These are phyloP conservation scores for Chamaecyparis obtusa DNA, from an alignment of 75 land plant genomes.

Conservation along the genomic window DNA sequence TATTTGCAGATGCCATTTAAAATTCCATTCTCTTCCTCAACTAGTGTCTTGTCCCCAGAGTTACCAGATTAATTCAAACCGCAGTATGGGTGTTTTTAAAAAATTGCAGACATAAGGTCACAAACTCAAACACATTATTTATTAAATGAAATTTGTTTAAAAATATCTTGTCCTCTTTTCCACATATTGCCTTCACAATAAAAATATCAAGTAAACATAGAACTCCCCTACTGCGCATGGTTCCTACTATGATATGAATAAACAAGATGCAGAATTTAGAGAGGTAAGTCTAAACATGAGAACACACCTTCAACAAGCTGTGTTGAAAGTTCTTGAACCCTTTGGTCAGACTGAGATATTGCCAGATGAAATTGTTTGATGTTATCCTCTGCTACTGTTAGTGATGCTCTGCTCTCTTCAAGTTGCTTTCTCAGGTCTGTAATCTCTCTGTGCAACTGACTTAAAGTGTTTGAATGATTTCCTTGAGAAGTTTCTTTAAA, in stretches of 20 bases:
- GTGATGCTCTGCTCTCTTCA: constrained; percentile 46
- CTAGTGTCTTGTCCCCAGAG: too few relatives aligned
- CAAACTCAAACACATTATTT: not conserved
- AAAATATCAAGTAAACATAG: not conserved
- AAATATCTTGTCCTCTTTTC: not conserved
- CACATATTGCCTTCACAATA: not conserved
- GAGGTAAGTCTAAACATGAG: not conserved
- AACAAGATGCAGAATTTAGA: constrained; percentile 6
- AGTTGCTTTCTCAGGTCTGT: constrained; percentile 44
- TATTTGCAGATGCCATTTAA: too few relatives aligned
- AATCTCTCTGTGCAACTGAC: constrained; percentile 36
- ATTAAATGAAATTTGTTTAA: not conserved
- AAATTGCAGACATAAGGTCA: not conserved
- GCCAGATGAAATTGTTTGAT: constrained; percentile 38
- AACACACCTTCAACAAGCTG: constrained; percentile 66
- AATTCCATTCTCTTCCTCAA: too few relatives aligned
- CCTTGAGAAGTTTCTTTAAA: constrained; percentile 15
- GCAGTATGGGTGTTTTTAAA: not conserved
- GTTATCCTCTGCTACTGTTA: constrained; percentile 57
- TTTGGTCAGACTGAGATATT: constrained; percentile 57
- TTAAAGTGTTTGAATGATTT: constrained; percentile 18
- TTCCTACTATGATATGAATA: not conserved
- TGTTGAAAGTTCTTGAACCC: constrained; percentile 51
- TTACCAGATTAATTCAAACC: not conserved
- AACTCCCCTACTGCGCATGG: not conserved